A percentile compares a stretch with the other conserved stretches of the same genome.
These are phyloP conservation scores for Cercis canadensis DNA, from an alignment of 306 rosid genomes.

Conservation along the genomic window DNA sequence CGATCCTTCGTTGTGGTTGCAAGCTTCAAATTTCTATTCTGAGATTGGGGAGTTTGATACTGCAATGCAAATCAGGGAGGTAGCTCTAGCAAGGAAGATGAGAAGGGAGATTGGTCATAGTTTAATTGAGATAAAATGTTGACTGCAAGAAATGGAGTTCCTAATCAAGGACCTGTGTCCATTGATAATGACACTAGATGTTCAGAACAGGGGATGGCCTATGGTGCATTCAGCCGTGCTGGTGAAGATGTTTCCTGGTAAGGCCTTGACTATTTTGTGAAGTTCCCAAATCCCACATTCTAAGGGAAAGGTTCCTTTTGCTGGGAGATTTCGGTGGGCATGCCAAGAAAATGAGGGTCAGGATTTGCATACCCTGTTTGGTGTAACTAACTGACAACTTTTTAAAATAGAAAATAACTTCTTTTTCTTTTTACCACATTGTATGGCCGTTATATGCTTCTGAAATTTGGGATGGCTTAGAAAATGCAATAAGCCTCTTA, in stretches of 20 bases:
- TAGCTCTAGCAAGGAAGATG: conserved; percentile 67
- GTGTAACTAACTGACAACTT: conserved; percentile 61
- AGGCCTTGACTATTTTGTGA: conserved; percentile 40
- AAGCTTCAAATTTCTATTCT: conserved; percentile 73
- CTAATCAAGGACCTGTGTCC: conserved; percentile 23
- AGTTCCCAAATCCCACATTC: conserved; percentile 41
- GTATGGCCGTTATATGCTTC: conserved; percentile 24
- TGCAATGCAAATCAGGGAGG: conserved; percentile 62
- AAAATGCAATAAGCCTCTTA: conserved; percentile 36
- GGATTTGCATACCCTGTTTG: conserved; percentile 54
- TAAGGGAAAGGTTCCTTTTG: conserved; percentile 42
- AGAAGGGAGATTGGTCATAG: conserved; percentile 76
- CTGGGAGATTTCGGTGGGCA: conserved; percentile 45
- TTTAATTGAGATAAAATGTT: conserved; percentile 63
- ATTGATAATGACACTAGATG: too few relatives aligned
- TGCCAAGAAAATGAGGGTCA: conserved; percentile 42
- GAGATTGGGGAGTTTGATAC: conserved; percentile 70
- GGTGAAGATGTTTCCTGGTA: conserved; percentile 30
- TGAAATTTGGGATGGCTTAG: conserved; percentile 27
- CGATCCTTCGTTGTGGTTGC: conserved; percentile 76
- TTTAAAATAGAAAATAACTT: conserved; percentile 33
- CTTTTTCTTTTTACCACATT: conserved; percentile 25
- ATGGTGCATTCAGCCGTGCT: conserved; percentile 22
- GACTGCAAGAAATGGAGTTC: conserved; percentile 27
- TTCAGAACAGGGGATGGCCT: not conserved